These are phyloP conservation scores for Endocalyx cinctus DNA, from an alignment of 2,329 filamentous ascomycete species.

Conservation along the genomic window DNA sequence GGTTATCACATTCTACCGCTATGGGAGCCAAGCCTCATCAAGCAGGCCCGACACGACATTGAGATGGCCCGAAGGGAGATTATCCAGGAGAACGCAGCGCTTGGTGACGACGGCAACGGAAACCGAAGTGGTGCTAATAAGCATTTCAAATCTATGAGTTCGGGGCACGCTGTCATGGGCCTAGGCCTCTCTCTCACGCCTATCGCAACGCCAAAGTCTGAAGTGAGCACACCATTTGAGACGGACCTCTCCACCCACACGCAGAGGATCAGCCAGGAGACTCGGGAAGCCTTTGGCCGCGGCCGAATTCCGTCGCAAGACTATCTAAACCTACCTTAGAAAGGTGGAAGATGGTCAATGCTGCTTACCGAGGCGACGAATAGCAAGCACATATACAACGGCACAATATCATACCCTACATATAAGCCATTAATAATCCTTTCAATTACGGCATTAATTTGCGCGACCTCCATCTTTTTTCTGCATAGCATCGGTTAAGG, in stretches of 20 bases:
- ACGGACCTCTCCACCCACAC: constrained; percentile 7
- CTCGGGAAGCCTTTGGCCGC: constrained; percentile 19
- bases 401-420: too few relatives aligned
- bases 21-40: constrained; percentile 51
- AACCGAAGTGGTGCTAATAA: constrained; percentile 15
- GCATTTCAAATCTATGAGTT: constrained; percentile 34
- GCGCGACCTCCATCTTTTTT: constrained; percentile 9
- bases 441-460: too few relatives aligned
- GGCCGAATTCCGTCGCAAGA: constrained; percentile 13
- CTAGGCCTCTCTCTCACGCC: constrained; percentile 37
- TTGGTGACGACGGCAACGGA: constrained; percentile 12
- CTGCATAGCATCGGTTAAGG: constrained; percentile 9
- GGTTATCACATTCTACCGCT: constrained; percentile 60
- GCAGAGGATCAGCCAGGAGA: constrained; percentile 15
- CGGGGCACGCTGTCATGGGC: constrained; percentile 34
- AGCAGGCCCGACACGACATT: constrained; percentile 60
- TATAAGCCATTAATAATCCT: too few relatives aligned
- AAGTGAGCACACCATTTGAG: constrained; percentile 17
- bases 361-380: too few relatives aligned
- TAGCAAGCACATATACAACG: too few relatives aligned
- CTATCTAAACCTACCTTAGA: constrained; percentile 18
- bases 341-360: too few relatives aligned
- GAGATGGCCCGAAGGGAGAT: constrained; percentile 47
- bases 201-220: constrained; percentile 33
- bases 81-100: constrained; percentile 18